These are phyloP conservation scores for Tolypocladium album DNA, from an alignment of 2,329 filamentous ascomycete genomes.

Conservation along the genomic window DNA sequence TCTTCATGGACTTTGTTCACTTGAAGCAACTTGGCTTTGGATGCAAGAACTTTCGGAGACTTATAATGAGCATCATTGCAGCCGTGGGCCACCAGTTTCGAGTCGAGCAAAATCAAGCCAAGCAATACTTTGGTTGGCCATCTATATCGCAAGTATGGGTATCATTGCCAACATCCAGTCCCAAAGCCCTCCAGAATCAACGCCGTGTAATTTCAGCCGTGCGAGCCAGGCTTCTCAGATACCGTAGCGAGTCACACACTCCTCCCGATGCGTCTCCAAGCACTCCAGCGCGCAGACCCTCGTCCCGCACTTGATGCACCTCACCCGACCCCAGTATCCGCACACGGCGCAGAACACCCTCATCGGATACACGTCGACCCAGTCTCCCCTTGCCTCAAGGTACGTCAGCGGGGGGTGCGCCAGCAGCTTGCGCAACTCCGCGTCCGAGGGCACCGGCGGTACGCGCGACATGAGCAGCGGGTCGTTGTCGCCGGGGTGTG, in stretches of 20 bases:
- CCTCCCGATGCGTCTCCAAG: slow-evolving; percentile 60
- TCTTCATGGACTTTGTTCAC: neutral
- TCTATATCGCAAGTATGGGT: slow-evolving; percentile 1
- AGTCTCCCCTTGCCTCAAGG: slow-evolving; percentile 45
- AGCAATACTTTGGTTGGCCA: neutral
- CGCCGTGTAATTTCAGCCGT: slow-evolving; percentile 1
- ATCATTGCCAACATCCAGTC: slow-evolving; percentile 4
- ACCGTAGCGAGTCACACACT: slow-evolving; percentile 57
- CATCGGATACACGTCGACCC: slow-evolving; percentile 39
- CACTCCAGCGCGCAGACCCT: slow-evolving; percentile 70
- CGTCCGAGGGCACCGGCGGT: slow-evolving; percentile 45
- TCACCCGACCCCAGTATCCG: slow-evolving; percentile 70
- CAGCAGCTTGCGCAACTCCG: slow-evolving; percentile 54
- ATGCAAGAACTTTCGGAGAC: neutral
- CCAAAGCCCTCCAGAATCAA: slow-evolving; percentile 5
- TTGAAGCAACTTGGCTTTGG: neutral
- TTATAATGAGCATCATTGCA: no score
- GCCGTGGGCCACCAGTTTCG: neutral
- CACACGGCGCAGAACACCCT: slow-evolving; percentile 68
- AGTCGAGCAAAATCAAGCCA: neutral
- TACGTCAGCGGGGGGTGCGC: slow-evolving; percentile 57
- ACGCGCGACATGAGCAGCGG: slow-evolving; percentile 48
- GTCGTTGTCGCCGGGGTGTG: slow-evolving; percentile 41
- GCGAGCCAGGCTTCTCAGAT: slow-evolving; percentile 15
- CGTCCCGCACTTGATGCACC: slow-evolving; percentile 68